Base-by-base conservation (phyloP, 768 basidiomycete species). In the Guyanaporus albipodus region DNA sequence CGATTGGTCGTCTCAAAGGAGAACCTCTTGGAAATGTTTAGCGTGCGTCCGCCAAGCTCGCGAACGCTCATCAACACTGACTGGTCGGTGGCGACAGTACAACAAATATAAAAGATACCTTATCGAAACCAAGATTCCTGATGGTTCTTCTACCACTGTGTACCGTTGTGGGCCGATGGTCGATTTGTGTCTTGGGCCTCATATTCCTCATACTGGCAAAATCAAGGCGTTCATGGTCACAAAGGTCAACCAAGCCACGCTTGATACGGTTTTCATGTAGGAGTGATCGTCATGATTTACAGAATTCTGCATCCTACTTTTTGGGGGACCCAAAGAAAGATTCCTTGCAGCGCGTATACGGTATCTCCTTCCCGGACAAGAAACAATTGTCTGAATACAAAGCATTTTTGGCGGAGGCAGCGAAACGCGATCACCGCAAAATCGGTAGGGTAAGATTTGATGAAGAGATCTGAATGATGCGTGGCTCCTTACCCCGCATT, bases 151-250 rank as follows among this genome's bases (percentile, higher is more conserved):
- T 41, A 94, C 96, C 35, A 99, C 96, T 9, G 93, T 99, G 15
- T 99, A 98, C 72, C 89, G 95, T 41, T 98, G 96, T 64, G 96
- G 96, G 27, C 94, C 96, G 32, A 92, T 99, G 86, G 83, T 99
- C 46, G 96, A 99, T 69, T 77, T 99, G 29, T 99, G 96, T 61
- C 76, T 94, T 29, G 96, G 96, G 26, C 96, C 96, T 19, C 96
- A 99, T 67, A 91, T 99, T 48, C 95, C 96, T 11, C 91, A 98
- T 69, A 97, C 96, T 3, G 94, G 94, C 35, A 88, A 84, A 62
- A 97, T 99, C 74, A 99, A 98, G 76, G 85, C 95, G 0, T 82
- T 98, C 65, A 91, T 95, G 80, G 77, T 99, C 58, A 94, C 92
- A 51, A 99, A 99, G 75, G 92, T 89, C 42, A 8, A 57, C 50